phyloP scores from a whole-genome alignment of 305 asterid genomes.

The Fraxinus platypoda region DNA sequence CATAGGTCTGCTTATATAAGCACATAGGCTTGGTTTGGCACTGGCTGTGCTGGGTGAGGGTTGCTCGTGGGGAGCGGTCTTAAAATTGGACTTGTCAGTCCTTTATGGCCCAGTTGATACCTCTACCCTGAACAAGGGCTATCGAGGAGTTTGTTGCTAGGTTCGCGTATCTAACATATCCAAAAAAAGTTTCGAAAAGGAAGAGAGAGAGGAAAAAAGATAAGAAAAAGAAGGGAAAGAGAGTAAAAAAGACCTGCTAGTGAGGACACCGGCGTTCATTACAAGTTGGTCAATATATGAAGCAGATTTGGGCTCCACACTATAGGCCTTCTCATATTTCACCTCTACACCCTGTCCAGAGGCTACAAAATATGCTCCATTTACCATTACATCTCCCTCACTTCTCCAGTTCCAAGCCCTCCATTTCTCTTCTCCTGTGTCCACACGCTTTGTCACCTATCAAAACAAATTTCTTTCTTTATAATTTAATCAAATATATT shows the following conservation, averaged over 20 bases:
- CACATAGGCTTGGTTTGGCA: neutral
- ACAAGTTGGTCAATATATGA: slow-evolving; percentile 70
- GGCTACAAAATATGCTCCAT: slow-evolving; percentile 89
- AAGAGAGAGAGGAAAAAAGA: slow-evolving; percentile 7
- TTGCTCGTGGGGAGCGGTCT: neutral
- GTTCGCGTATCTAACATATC: neutral
- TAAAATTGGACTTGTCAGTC: neutral
- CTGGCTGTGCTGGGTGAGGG: neutral
- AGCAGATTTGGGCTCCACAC: slow-evolving; percentile 93
- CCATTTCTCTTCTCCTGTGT: slow-evolving; percentile 60
- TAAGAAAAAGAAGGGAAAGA: neutral
- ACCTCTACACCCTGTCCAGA: slow-evolving; percentile 83
- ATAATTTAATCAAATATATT: neutral
- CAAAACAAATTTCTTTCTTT: neutral
- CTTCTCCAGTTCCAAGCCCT: slow-evolving; percentile 98
- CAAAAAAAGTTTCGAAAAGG: neutral
- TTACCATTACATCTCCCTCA: slow-evolving; percentile 86
- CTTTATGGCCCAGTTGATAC: neutral
- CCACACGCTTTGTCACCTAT: slow-evolving; percentile 86
- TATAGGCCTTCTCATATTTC: slow-evolving; percentile 91
- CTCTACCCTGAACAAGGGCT: neutral
- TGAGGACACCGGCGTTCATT: slow-evolving; percentile 79
- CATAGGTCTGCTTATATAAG: neutral
- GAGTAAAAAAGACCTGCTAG: slow-evolving; percentile 53
- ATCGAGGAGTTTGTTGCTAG: neutral